Conservation (phyloP, 495 filamentous ascomycete genomes). For the Talaromyces ruber region DNA sequence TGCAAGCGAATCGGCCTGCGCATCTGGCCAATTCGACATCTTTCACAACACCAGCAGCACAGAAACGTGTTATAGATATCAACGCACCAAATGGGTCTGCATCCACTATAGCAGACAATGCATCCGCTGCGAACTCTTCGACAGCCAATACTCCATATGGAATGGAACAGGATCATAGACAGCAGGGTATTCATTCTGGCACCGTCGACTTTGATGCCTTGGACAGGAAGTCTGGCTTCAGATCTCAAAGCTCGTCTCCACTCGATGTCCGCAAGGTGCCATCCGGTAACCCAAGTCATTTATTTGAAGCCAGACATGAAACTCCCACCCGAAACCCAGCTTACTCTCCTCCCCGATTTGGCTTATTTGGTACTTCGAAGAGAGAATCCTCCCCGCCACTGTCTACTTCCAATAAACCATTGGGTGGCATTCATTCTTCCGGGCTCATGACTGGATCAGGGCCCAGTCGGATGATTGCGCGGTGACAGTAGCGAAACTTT, state of each 20-base stretch:
- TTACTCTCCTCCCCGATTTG: slow-evolving; percentile 30
- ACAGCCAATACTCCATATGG: slow-evolving; percentile 38
- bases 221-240: slow-evolving; percentile 30
- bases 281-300: slow-evolving; percentile 15
- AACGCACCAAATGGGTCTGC: slow-evolving; percentile 47
- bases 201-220: slow-evolving; percentile 28
- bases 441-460: slow-evolving; percentile 20
- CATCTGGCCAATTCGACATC: slow-evolving; percentile 14
- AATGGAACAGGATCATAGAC: slow-evolving; percentile 26
- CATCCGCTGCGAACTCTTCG: slow-evolving; percentile 36
- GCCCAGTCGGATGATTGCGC: slow-evolving; percentile 28
- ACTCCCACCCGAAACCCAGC: slow-evolving; percentile 20
- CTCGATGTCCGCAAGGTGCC: slow-evolving; percentile 37
- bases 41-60: slow-evolving; percentile 43
- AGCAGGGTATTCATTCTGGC: slow-evolving; percentile 15
- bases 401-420: slow-evolving; percentile 18
- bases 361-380: slow-evolving; percentile 25
- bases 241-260: slow-evolving; percentile 36
- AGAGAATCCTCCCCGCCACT: slow-evolving; percentile 26
- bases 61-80: slow-evolving; percentile 43
- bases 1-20: slow-evolving; percentile 4
- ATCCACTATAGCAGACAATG: slow-evolving; percentile 47
- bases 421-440: slow-evolving; percentile 29
- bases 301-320: slow-evolving; percentile 15
- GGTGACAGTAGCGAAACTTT: slow-evolving; percentile 12